Conservation (phyloP, 805 yeast genomes). For the Brettanomyces nanus region DNA sequence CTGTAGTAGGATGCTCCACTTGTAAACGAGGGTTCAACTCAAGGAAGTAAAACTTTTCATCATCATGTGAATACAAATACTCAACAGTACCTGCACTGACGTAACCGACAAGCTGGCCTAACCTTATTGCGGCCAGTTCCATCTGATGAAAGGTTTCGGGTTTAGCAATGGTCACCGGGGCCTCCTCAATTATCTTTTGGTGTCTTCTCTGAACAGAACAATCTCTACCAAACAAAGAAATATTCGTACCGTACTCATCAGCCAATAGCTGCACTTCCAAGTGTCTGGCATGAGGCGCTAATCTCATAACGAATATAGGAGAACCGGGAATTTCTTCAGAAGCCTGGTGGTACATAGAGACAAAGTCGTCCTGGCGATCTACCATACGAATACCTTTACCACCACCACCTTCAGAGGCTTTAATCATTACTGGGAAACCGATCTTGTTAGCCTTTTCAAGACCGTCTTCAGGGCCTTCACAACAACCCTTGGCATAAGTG, state of each 20-base stretch:
- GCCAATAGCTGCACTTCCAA: constrained; percentile 96
- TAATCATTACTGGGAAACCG: constrained; percentile 98
- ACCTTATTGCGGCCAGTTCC: constrained; percentile 97
- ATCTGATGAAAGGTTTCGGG: constrained; percentile 76
- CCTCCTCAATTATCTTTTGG: constrained; percentile 98
- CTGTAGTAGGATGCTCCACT: constrained; percentile 99
- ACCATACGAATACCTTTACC: constrained; percentile 99
- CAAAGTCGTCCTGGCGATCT: constrained; percentile 72
- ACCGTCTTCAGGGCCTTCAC: constrained; percentile 81
- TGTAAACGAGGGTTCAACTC: constrained; percentile 98
- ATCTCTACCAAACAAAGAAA: constrained; percentile 96
- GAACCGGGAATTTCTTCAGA: constrained; percentile 98
- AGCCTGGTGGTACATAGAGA: constrained; percentile 79
- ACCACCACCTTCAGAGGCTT: constrained; percentile 99
- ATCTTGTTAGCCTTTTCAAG: constrained; percentile 73
- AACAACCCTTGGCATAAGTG: constrained; percentile 83
- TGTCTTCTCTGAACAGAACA: constrained; percentile 99
- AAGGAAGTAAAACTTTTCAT: constrained; percentile 90
- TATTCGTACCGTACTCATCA: constrained; percentile 97
- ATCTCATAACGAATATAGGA: constrained; percentile 94
- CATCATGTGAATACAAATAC: constrained; percentile 88
- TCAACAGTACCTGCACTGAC: constrained; percentile 99
- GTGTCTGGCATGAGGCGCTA: constrained; percentile 97
- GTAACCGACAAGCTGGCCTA: constrained; percentile 94
- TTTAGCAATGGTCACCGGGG: constrained; percentile 94